These are phyloP conservation scores for Rubus parviflorus DNA, from an alignment of 306 rosid species.

Conservation along the genomic window DNA sequence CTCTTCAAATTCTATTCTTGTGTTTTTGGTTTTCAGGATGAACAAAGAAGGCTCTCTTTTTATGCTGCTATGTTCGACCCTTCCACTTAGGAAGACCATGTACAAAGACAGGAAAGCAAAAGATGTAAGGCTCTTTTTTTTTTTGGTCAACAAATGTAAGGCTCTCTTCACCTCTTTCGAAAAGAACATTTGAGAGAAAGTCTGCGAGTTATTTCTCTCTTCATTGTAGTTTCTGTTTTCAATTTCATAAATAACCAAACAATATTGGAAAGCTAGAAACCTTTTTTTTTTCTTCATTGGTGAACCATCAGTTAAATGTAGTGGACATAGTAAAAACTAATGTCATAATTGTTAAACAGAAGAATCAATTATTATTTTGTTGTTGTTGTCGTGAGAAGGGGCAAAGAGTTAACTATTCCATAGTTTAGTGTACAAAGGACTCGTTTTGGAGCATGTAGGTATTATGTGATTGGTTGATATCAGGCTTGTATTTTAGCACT, in stretches of 20 bases:
- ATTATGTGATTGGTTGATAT: not conserved
- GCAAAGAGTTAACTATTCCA: not conserved
- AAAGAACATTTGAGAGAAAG: not conserved
- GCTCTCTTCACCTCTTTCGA: not conserved
- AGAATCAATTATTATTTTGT: not conserved
- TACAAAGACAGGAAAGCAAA: constrained; percentile 69
- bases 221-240: not conserved
- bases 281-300: not conserved
- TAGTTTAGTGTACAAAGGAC: not conserved
- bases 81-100: constrained; percentile 65
- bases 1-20: constrained; percentile 15
- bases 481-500: not conserved
- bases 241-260: not conserved
- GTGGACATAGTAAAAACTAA: not conserved
- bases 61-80: constrained; percentile 74
- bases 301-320: not conserved
- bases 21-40: constrained; percentile 52
- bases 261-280: not conserved
- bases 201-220: not conserved
- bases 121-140: too few relatives aligned
- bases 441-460: not conserved
- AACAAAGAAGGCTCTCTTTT: constrained; percentile 71
- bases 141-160: too few relatives aligned
- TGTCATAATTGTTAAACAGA: not conserved
- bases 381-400: not conserved